A percentile compares a stretch with the other conserved stretches of the same genome.
phyloP scores from a whole-genome alignment of 768 basidiomycete species.

The Phlebiopsis flavidoalba region DNA sequence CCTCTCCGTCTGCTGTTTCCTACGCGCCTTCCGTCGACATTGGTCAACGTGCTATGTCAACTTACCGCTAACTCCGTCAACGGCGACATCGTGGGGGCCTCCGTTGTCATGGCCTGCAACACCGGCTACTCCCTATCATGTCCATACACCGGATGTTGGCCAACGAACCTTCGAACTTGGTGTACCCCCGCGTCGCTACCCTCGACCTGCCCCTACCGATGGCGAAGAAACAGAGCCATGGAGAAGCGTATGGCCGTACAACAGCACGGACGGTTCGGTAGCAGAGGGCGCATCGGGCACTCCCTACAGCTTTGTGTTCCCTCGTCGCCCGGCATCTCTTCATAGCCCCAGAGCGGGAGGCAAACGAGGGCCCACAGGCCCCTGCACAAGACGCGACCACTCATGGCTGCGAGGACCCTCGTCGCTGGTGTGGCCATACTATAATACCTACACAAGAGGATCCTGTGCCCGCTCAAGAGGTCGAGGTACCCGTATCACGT shows the following conservation, averaged over 20 bases:
- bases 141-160: conserved; percentile 37
- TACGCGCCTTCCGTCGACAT: conserved; percentile 27
- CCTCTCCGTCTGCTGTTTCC: conserved; percentile 23
- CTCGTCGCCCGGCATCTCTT: background rate
- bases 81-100: conserved; percentile 47
- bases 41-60: conserved; percentile 30
- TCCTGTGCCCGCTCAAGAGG: background rate
- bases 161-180: conserved; percentile 43
- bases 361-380: background rate
- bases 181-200: conserved; percentile 17
- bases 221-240: conserved; percentile 10
- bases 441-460: background rate
- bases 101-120: conserved; percentile 37
- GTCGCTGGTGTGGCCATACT: conserved; percentile 11
- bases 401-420: background rate
- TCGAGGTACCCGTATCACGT: background rate
- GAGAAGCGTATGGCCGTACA: conserved; percentile 21
- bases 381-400: background rate
- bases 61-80: conserved; percentile 38
- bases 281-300: background rate
- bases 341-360: background rate
- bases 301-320: conserved; percentile 9
- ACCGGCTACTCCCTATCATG: conserved; percentile 30
- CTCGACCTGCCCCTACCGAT: background rate
- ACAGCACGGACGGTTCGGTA: background rate